Evolutionary conservation across 179 eudicot species (phyloP).

Genomic region (Carnegiea gigantea): DNA sequence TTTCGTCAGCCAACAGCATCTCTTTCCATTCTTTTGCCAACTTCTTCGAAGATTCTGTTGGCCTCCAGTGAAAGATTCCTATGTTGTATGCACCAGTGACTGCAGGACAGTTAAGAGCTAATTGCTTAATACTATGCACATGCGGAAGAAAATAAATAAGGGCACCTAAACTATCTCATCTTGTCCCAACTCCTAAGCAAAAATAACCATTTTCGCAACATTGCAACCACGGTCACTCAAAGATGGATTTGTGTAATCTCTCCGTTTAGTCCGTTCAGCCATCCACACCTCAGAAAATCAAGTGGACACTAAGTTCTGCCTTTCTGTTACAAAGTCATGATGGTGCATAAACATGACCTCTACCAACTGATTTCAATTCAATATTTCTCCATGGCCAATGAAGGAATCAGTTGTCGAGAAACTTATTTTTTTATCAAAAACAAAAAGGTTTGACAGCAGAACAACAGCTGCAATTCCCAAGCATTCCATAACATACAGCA

Average conservation of each 20-base stretch:
- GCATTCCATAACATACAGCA: slow-evolving; percentile 1
- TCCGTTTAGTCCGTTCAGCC: too few species aligned
- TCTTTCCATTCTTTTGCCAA: slow-evolving; percentile 97
- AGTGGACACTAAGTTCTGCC: neutral
- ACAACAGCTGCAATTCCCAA: neutral
- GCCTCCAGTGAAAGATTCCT: slow-evolving; percentile 96
- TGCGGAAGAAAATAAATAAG: neutral
- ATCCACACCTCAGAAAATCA: neutral
- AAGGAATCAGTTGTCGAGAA: too few species aligned
- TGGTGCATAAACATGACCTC: too few species aligned
- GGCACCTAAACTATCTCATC: neutral
- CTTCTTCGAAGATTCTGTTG: slow-evolving; percentile 72
- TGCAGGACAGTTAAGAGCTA: slow-evolving; percentile 30
- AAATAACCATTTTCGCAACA: neutral
- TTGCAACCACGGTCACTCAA: neutral
- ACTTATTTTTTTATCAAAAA: neutral
- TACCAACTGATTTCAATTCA: too few species aligned
- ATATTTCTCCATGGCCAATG: too few species aligned
- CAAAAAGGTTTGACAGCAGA: neutral
- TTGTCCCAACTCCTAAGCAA: neutral
- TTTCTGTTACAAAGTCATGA: neutral
- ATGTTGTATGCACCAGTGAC: slow-evolving; percentile 86
- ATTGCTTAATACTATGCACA: neutral
- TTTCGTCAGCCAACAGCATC: slow-evolving; percentile 85
- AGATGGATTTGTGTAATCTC: too few species aligned